phyloP scores from a whole-genome alignment of 352 stramenopile species.

The Pythium coloratum region DNA sequence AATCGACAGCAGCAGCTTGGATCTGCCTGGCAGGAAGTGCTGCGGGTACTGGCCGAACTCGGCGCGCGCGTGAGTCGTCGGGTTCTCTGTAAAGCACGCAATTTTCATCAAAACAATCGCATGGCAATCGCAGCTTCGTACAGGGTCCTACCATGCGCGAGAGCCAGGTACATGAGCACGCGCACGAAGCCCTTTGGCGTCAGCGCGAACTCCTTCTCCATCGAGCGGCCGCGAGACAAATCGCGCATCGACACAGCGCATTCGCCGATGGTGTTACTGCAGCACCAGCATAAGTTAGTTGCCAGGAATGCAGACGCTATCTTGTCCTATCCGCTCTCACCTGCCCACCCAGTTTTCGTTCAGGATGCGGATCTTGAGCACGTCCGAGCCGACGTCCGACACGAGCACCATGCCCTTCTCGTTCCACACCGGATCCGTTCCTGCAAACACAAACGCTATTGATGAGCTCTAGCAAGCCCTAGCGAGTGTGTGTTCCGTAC shows the following conservation, averaged over 20 bases:
- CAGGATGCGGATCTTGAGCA: slow-evolving; percentile 68
- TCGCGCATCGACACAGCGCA: slow-evolving; percentile 68
- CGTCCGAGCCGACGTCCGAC: slow-evolving; percentile 59
- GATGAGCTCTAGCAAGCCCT: background rate
- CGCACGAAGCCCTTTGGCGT: slow-evolving; percentile 69
- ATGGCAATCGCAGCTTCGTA: background rate
- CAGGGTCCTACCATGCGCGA: slow-evolving; percentile 50
- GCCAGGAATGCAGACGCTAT: background rate
- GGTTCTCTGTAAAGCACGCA: slow-evolving; percentile 56
- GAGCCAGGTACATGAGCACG: slow-evolving; percentile 67
- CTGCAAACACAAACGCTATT: slow-evolving; percentile 20
- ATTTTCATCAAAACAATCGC: background rate
- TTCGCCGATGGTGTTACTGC: slow-evolving; percentile 70
- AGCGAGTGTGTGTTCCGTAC: background rate
- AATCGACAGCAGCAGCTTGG: slow-evolving; percentile 68
- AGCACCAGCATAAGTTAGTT: background rate
- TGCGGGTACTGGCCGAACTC: slow-evolving; percentile 74
- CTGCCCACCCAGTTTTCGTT: slow-evolving; percentile 85
- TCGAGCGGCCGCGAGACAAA: slow-evolving; percentile 67
- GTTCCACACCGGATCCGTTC: slow-evolving; percentile 68
- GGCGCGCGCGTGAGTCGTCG: slow-evolving; percentile 53
- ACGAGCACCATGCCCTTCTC: slow-evolving; percentile 74
- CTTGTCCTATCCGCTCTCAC: slow-evolving; percentile 25
- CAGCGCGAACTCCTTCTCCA: slow-evolving; percentile 80
- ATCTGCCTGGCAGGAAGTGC: slow-evolving; percentile 74